Conservation (phyloP, 352 stramenopile species). For the Globisporangium abappressorium region DNA sequence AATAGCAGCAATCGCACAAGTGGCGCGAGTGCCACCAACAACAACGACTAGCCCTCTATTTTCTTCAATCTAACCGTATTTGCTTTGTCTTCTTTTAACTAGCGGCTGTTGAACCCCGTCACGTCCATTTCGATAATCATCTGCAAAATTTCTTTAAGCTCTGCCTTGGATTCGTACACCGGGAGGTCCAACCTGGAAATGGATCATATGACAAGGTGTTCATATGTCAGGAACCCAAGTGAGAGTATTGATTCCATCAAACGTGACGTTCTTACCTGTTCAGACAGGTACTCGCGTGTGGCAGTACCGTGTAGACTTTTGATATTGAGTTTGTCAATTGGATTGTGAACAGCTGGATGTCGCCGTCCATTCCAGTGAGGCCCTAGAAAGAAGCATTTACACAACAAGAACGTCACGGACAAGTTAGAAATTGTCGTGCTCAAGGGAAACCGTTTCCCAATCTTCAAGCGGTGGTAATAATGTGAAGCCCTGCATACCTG, state of each 20-base stretch:
- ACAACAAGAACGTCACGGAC: background rate
- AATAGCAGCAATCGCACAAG: slow-evolving; percentile 13
- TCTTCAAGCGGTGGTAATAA: background rate
- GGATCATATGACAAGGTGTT: background rate
- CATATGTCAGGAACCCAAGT: background rate
- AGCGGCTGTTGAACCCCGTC: slow-evolving; percentile 76
- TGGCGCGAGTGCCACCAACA: slow-evolving; percentile 21
- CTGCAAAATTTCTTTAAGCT: slow-evolving; percentile 92
- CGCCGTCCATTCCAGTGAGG: slow-evolving; percentile 73
- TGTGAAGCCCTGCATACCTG: slow-evolving; percentile 25
- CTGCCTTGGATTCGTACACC: slow-evolving; percentile 77
- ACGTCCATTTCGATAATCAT: slow-evolving; percentile 82
- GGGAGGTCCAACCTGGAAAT: slow-evolving; percentile 68
- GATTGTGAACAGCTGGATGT: slow-evolving; percentile 74
- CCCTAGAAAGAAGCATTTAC: slow-evolving; percentile 22
- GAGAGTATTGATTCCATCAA: background rate
- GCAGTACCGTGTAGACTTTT: slow-evolving; percentile 51
- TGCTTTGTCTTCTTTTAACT: background rate
- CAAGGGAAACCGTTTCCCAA: background rate
- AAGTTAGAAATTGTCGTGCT: background rate
- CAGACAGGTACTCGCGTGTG: slow-evolving; percentile 78
- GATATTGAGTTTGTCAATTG: slow-evolving; percentile 47
- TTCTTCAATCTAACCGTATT: background rate
- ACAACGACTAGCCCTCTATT: slow-evolving; percentile 11
- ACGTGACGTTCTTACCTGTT: slow-evolving; percentile 45